Base-by-base conservation (phyloP, 345 rosid species). In the Dimocarpus longan region DNA sequence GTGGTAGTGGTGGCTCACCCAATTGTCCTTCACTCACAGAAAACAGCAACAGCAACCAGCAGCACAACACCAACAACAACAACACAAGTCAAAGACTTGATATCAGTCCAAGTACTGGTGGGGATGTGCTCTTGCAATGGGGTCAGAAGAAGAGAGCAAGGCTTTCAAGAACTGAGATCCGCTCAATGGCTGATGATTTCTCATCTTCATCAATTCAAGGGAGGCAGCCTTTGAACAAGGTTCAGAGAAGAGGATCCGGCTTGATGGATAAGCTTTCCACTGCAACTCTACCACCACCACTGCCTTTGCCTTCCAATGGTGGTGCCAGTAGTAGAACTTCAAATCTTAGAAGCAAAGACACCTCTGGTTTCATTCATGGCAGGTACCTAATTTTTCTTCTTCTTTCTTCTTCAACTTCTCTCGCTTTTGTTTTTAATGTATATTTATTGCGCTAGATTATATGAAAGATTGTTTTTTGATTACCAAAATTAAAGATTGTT, bases 121-220 rank as follows among this genome's bases (percentile, higher is more conserved):
- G 90, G 8, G 92, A 89, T 79, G 82, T 88, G 76, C 62, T 91
- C n/a, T 72, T 91, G 65, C 91, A 88, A 80, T 91, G 93, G 94
- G 90, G 94, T 3, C 94, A 91, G 44, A 85, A 90, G 74, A 91
- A 91, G 68, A 86, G 94, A 79, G 83, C 94, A 2, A 88, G 92
- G 77, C 82, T 80, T 16, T 85, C 91, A 0, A 88, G 94, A 74
- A 72, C 86, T 8, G 92, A 87, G 86, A 87, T 84, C 88, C 84
- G 91, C 66, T 76, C 88, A 7, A 43, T 81, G 26, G 77, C 84
- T 12, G 92, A 87, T 80, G 90, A 89, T 28, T 87, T 86, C 0
- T 86, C 94, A n/a, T 89, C 94, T 10, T 84, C 92, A 0, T 86
- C 91, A 6, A 83, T 81, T 67, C 87, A 86, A 62, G 87, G 80